Percentiles rank a stretch among this genome's conserved stretches.
Evolutionary conservation across 495 filamentous ascomycete species (phyloP).

Genomic region (Chaetomium tenue): DNA sequence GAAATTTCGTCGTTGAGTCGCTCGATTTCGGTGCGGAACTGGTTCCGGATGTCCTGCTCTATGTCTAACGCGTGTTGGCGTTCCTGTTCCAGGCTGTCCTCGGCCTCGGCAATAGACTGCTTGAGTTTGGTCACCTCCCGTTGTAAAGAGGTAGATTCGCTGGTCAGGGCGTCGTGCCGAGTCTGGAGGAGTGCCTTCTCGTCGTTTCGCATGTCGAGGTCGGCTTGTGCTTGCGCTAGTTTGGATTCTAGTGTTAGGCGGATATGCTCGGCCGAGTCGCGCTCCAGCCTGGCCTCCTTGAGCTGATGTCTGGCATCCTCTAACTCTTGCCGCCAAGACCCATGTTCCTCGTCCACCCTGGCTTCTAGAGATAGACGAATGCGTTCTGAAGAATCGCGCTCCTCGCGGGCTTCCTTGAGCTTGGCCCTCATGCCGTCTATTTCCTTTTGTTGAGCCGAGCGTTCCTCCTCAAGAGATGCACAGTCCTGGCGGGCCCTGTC

Average conservation of each 20-base stretch:
- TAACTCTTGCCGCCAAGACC: conserved; percentile 38
- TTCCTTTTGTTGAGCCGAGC: conserved; percentile 40
- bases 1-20: conserved; percentile 63
- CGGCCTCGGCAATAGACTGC: conserved; percentile 56
- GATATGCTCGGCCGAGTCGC: conserved; percentile 64
- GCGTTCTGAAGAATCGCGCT: conserved; percentile 42
- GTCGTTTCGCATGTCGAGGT: conserved; percentile 54
- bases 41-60: conserved; percentile 53
- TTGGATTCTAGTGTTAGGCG: conserved; percentile 55
- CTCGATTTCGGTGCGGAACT: conserved; percentile 64
- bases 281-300: conserved; percentile 58
- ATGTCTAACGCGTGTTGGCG: conserved; percentile 57
- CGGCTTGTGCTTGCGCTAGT: conserved; percentile 57
- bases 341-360: conserved; percentile 56
- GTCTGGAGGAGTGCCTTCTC: conserved; percentile 70
- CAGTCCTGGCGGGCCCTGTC: conserved; percentile 60
- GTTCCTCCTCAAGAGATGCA: conserved; percentile 47
- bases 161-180: conserved; percentile 65
- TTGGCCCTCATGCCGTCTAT: conserved; percentile 46
- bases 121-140: conserved; percentile 59
- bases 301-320: conserved; percentile 56
- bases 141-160: conserved; percentile 66
- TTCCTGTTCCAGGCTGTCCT: conserved; percentile 58
- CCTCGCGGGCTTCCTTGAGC: conserved; percentile 43
- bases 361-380: conserved; percentile 45